Conservation (phyloP, 1,139 yeast genomes). For the Tardiomyces blankii region DNA sequence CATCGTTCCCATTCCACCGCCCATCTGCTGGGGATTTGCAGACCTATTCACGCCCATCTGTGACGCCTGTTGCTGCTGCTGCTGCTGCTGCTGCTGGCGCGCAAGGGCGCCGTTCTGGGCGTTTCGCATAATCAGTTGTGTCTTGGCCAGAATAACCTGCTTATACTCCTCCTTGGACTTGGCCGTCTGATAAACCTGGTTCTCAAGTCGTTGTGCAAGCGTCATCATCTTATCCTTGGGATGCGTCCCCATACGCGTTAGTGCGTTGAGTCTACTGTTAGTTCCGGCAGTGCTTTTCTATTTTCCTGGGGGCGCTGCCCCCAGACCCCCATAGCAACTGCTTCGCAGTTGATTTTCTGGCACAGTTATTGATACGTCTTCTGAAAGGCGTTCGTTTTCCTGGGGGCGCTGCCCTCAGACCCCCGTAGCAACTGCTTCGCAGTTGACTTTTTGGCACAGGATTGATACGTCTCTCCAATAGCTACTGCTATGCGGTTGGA, state of each 20-base stretch:
- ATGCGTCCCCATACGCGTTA: not conserved
- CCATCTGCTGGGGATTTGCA: not conserved
- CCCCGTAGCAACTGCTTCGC: too few relatives aligned
- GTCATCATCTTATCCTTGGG: not conserved
- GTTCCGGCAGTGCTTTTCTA: too few relatives aligned
- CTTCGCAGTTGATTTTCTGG: too few relatives aligned
- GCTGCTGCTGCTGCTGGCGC: conserved; percentile 7
- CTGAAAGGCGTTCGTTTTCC: too few relatives aligned
- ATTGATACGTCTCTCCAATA: too few relatives aligned
- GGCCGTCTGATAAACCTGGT: not conserved
- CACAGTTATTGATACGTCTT: too few relatives aligned
- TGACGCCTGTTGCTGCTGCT: conserved; percentile 5
- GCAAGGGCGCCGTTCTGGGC: not conserved
- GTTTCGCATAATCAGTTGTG: not conserved
- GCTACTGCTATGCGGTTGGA: too few relatives aligned
- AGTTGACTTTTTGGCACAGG: too few relatives aligned
- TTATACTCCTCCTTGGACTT: conserved; percentile 14
- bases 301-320: too few relatives aligned
- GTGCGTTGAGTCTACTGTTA: not conserved
- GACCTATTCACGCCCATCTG: conserved; percentile 1
- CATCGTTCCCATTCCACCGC: not conserved
- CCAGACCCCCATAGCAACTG: too few relatives aligned
- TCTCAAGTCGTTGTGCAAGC: not conserved
- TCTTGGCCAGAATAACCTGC: conserved; percentile 13
- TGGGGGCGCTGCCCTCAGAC: too few relatives aligned